These are phyloP conservation scores for Exophiala calicioides DNA, from an alignment of 2,329 filamentous ascomycete species.

Conservation along the genomic window DNA sequence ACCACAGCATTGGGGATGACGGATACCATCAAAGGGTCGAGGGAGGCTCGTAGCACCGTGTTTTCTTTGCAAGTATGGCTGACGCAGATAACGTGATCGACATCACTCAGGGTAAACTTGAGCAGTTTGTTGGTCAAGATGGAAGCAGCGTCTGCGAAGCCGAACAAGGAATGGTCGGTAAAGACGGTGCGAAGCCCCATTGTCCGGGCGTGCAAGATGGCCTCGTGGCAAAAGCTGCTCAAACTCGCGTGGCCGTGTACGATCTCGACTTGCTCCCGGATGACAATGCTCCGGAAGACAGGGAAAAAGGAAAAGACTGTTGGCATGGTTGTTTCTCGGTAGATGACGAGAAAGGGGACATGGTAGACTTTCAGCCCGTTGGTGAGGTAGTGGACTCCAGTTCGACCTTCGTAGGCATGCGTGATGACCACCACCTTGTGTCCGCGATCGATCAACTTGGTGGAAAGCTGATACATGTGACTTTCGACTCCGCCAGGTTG, in stretches of 20 bases:
- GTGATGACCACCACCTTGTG: constrained; percentile 99
- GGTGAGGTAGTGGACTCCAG: constrained; percentile 89
- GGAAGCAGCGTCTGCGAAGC: constrained; percentile 92
- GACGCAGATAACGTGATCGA: constrained; percentile 97
- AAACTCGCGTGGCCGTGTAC: constrained; percentile 96
- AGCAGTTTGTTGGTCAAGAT: constrained; percentile 96
- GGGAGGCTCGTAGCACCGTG: constrained; percentile 87
- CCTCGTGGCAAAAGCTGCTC: constrained; percentile 91
- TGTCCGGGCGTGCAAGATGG: constrained; percentile 88
- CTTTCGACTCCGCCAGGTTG: constrained; percentile 96
- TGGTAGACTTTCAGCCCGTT: constrained; percentile 99
- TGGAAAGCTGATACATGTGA: constrained; percentile 96
- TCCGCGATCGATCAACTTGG: constrained; percentile 94
- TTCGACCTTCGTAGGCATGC: constrained; percentile 87
- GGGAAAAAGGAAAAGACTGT: constrained; percentile 99
- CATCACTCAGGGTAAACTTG: constrained; percentile 93
- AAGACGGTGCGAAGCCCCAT: constrained; percentile 97
- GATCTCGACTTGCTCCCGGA: constrained; percentile 92
- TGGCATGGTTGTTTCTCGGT: constrained; percentile 88
- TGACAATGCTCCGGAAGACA: constrained; percentile 92
- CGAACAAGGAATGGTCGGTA: constrained; percentile 95
- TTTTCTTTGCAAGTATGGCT: constrained; percentile 99
- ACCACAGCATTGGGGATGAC: constrained; percentile 98
- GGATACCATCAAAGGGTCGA: constrained; percentile 95
- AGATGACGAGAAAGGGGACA: constrained; percentile 93